These are phyloP conservation scores for Ephemerocybe angulata DNA, from an alignment of 768 basidiomycete genomes.

Conservation along the genomic window DNA sequence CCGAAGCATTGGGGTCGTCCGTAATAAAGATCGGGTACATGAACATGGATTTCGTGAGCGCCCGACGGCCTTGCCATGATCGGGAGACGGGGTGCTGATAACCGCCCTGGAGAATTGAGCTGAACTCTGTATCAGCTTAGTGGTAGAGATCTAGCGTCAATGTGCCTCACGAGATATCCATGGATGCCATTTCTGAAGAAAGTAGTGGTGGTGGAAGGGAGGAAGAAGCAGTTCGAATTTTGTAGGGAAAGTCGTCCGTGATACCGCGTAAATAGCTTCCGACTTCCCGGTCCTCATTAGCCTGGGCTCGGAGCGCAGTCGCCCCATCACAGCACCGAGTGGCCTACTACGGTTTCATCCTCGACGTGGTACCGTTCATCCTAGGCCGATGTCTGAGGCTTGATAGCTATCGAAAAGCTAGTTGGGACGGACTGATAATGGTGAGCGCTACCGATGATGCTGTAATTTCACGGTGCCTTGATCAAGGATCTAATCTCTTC, in stretches of 20 bases:
- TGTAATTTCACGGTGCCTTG: too few relatives aligned
- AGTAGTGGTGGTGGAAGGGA: conserved; percentile 3
- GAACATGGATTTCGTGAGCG: conserved; percentile 87
- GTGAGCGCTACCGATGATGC: too few relatives aligned
- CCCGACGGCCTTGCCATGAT: conserved; percentile 78
- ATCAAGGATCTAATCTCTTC: too few relatives aligned
- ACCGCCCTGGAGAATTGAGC: conserved; percentile 86
- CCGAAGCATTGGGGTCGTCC: conserved; percentile 84
- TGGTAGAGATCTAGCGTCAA: neutral
- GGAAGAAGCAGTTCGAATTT: neutral
- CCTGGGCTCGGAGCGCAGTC: too few relatives aligned
- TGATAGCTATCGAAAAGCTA: too few relatives aligned
- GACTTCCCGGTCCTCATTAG: too few relatives aligned
- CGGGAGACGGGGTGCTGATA: conserved; percentile 90
- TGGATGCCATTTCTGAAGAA: conserved; percentile 10
- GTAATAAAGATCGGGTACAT: conserved; percentile 99
- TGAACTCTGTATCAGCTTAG: conserved; percentile 12
- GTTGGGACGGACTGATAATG: too few relatives aligned
- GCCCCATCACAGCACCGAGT: too few relatives aligned
- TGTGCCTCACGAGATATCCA: conserved; percentile 21
- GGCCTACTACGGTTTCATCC: too few relatives aligned
- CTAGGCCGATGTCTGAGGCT: too few relatives aligned
- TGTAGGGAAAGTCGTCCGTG: neutral
- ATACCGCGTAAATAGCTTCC: too few relatives aligned
- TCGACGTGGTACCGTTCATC: too few relatives aligned